Percentiles rank a stretch among this genome's conserved stretches.
These are phyloP conservation scores for Rhynchosporium agropyri DNA, from an alignment of 2,329 filamentous ascomycete genomes.

Conservation along the genomic window DNA sequence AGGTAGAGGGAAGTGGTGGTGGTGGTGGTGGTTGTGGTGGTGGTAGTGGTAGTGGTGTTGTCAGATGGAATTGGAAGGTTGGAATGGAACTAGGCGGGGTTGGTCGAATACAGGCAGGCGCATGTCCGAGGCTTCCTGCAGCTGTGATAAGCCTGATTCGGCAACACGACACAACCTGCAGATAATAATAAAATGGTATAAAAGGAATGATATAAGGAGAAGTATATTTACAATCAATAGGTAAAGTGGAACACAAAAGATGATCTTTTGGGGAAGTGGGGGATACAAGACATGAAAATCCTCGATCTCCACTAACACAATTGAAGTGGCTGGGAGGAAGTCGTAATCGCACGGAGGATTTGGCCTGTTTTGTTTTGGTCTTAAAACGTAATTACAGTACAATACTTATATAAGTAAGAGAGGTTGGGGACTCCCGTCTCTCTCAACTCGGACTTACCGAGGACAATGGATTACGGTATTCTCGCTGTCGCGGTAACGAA, in stretches of 20 bases:
- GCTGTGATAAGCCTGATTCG: slow-evolving; percentile 7
- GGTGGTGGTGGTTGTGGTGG: background rate
- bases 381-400: too few species aligned
- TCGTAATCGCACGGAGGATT: background rate
- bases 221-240: background rate
- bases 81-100: slow-evolving; percentile 12
- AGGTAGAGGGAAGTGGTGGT: background rate
- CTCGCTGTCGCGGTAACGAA: background rate
- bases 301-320: slow-evolving; percentile 7
- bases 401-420: background rate
- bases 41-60: background rate
- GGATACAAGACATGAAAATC: slow-evolving; percentile 1
- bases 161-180: slow-evolving; percentile 3
- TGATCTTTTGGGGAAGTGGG: slow-evolving; percentile 1
- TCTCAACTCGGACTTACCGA: background rate
- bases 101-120: background rate
- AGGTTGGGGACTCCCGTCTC: background rate
- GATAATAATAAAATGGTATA: background rate
- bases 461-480: background rate
- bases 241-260: background rate
- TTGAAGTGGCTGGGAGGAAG: slow-evolving; percentile 12
- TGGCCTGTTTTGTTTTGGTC: background rate
- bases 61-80: background rate
- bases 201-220: background rate
- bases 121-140: slow-evolving; percentile 3